Percentiles rank a stretch among this genome's conserved stretches.
Conservation (phyloP, 2,329 filamentous ascomycete species). For the Cladophialophora bantiana region DNA sequence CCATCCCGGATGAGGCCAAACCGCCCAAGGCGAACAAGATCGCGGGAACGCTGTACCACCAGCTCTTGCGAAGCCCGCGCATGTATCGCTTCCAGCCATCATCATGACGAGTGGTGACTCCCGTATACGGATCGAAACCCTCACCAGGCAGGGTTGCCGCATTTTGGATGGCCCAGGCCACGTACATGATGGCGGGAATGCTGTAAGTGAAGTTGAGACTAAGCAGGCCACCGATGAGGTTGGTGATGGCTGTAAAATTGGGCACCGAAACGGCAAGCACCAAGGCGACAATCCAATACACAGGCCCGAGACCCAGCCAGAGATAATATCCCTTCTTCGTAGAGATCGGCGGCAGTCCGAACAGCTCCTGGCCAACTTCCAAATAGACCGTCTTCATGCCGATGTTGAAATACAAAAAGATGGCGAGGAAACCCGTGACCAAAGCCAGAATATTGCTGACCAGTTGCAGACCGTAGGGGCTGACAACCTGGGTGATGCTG, state of each 20-base stretch:
- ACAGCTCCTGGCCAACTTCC: constrained; percentile 56
- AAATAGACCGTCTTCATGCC: constrained; percentile 55
- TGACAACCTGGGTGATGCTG: constrained; percentile 54
- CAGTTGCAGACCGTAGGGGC: constrained; percentile 45
- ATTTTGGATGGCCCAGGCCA: constrained; percentile 56
- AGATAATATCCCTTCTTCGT: constrained; percentile 58
- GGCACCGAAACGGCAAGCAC: constrained; percentile 63
- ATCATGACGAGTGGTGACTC: constrained; percentile 48
- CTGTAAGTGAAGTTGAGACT: constrained; percentile 68
- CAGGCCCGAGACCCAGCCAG: constrained; percentile 59
- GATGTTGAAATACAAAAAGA: constrained; percentile 50
- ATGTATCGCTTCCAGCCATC: constrained; percentile 50
- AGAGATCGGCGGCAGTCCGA: constrained; percentile 58
- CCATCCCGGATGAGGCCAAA: constrained; percentile 49
- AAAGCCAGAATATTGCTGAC: constrained; percentile 44
- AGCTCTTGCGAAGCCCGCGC: constrained; percentile 50
- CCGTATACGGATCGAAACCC: constrained; percentile 53
- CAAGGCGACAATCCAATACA: constrained; percentile 67
- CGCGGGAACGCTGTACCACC: constrained; percentile 48
- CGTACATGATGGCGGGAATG: constrained; percentile 60
- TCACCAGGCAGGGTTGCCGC: constrained; percentile 55
- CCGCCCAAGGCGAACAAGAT: constrained; percentile 48
- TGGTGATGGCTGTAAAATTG: constrained; percentile 56
- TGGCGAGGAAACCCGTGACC: constrained; percentile 46
- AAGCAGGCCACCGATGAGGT: constrained; percentile 61